Percentiles rank a stretch among this genome's conserved stretches.
Conservation (phyloP, 2,329 filamentous ascomycete genomes). For the Colletotrichum agaves region DNA sequence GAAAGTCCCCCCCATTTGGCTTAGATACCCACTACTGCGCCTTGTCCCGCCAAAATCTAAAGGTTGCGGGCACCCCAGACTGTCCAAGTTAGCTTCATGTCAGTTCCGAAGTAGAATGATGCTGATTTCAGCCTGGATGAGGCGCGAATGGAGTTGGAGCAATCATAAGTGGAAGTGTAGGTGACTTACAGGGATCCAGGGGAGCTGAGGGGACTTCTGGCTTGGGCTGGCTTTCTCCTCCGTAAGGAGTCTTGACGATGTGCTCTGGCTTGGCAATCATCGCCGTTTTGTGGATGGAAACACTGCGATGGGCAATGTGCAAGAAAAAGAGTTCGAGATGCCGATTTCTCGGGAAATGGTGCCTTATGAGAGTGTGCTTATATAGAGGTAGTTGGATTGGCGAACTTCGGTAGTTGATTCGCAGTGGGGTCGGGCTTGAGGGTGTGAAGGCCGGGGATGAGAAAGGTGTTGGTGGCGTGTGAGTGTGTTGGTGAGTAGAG, state of each 20-base stretch:
- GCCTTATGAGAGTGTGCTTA: neutral
- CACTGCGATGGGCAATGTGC: neutral
- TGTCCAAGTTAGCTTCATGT: neutral
- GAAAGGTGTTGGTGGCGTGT: neutral
- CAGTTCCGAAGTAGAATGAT: neutral
- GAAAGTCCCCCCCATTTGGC: neutral
- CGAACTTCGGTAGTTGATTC: neutral
- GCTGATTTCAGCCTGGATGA: neutral
- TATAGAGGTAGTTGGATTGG: slow-evolving; percentile 1
- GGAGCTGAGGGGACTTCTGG: slow-evolving; percentile 15
- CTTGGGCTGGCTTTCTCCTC: slow-evolving; percentile 8
- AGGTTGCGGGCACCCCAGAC: slow-evolving; percentile 14
- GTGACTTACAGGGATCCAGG: slow-evolving; percentile 24
- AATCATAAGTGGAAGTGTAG: neutral
- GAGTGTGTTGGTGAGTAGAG: neutral
- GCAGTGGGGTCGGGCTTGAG: neutral
- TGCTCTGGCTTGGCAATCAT: slow-evolving; percentile 16
- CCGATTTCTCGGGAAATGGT: neutral
- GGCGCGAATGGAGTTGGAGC: neutral
- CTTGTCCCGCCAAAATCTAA: neutral
- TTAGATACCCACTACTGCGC: neutral
- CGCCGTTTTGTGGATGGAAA: slow-evolving; percentile 7
- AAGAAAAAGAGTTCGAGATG: neutral
- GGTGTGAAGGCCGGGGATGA: neutral
- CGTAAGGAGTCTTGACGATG: slow-evolving; percentile 4